Evolutionary conservation across 2,329 filamentous ascomycete species (phyloP), one percentile per base, ranked within the genome.

Genomic region (Ophiocordyceps camponoti-leonardi): DNA sequence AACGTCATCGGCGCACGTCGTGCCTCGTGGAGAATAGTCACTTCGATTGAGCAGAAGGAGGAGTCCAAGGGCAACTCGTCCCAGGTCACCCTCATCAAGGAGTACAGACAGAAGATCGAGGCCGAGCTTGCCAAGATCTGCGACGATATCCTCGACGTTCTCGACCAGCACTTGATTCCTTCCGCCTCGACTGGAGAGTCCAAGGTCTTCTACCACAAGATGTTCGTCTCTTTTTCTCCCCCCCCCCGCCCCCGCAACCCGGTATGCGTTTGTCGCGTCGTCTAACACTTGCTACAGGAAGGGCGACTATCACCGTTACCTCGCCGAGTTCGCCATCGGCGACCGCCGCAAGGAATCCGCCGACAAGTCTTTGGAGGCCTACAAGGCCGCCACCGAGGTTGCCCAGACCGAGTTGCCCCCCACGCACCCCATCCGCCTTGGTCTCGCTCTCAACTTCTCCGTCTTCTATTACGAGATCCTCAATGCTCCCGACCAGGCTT

Each of bases 391-490:
- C 58, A 96, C 92, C 72, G 90, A 95, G 61, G 88, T 96, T 61
- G 92, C 92, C 57, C 90, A 95, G 75, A 94, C 86, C 53, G 90
- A 96, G 71, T 83, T 96, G 57, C 88, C 90, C 51, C 90, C 90
- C 50, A 96, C 92, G 50, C 90, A 96, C 77, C 90, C 90, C 58
- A 96, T 96, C 73, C 88, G 90, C 61, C 85, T 96, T 54, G 90
- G 90, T 67, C 83, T 96, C 61, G 90, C 90, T 54, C 81, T 96
- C 58, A 96, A 95, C 83, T 95, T 96, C 81, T 94, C 88, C 54
- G 88, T 95, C 61, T 96, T 95, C 78, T 96, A 96, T 82, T 98
- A 98, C 68, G 92, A 98, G 80, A 98, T 96, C 66, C 77, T 96
- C 61, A 98, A 96, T 77, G 87, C 90, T 41, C 90, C 90, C 53